Base-by-base conservation (phyloP, 2,329 filamentous ascomycete genomes). In the Rutstroemia sp. region DNA sequence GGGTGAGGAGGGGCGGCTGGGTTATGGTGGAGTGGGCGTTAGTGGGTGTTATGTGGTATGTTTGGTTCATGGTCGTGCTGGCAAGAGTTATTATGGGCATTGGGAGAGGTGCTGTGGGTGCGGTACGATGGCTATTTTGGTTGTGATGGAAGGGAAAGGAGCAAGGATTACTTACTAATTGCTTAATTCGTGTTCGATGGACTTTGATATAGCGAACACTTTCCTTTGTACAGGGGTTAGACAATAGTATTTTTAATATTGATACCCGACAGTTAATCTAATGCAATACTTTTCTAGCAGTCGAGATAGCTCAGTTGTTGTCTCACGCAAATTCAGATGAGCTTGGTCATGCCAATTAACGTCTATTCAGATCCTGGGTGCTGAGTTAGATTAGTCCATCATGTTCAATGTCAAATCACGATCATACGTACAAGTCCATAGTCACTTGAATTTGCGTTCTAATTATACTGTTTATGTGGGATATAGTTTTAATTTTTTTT, bases 21-120 rank as follows among this genome's bases (percentile, higher is more conserved):
- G 83, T 91, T 54, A 73, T 86, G 19, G 81, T 96, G 16, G 92
- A 97, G 75, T 96, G 91, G 90, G 75, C 83, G 50, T 79, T 97
- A 18, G 83, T 97, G 41, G 88, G 88, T 4, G 81, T 95, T 64
- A 90, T 97, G 85, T 96, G 94, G 91, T 90, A 87, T 72, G 85
- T 95, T 16, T 97, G 92, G 91, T 82, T 95, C 58, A 76, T 95
- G 37, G 92, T 96, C 23, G 88, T 91, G 70, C 76, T 92, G 23
- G 76, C 87, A 52, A 81, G 89, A 58, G 71, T 88, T 14, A 73
- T 88, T 38, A 74, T 84, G 58, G 83, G 85, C 10, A 64, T 87
- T 1, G 79, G 86, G 46, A 79, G 79, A 47, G 84, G 83, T 2
- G 67, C 82, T 0, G 74, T 83, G 50, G 73, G 76, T 10, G 78